These are phyloP conservation scores for Cetradonia linearis DNA, from an alignment of 495 filamentous ascomycete species.

Conservation along the genomic window DNA sequence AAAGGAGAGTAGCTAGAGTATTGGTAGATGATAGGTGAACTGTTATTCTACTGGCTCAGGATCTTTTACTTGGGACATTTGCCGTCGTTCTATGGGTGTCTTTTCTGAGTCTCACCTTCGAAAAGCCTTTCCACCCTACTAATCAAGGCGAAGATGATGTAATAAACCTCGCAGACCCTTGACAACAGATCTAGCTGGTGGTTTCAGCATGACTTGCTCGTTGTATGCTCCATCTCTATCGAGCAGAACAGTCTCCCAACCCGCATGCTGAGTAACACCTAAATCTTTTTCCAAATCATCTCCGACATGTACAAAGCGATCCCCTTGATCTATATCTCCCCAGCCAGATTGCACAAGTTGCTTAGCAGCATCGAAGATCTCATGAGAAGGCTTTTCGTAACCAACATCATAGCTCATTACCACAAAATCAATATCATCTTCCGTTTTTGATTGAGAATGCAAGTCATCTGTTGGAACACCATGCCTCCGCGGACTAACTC, in stretches of 20 bases:
- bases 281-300: conserved; percentile 58
- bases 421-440: conserved; percentile 52
- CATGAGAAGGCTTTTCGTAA: conserved; percentile 50
- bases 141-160: neutral
- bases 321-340: conserved; percentile 27
- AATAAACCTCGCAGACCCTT: neutral
- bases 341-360: conserved; percentile 15
- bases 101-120: too few relatives aligned
- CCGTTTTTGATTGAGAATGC: neutral
- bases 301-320: conserved; percentile 48
- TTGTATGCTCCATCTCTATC: conserved; percentile 27
- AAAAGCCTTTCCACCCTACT: neutral
- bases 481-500: conserved; percentile 33
- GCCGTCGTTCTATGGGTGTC: too few relatives aligned
- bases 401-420: conserved; percentile 68
- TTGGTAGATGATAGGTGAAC: too few relatives aligned
- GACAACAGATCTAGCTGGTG: neutral
- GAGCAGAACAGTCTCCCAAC: conserved; percentile 52
- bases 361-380: conserved; percentile 55
- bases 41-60: too few relatives aligned
- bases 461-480: neutral
- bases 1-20: too few relatives aligned
- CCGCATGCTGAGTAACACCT: conserved; percentile 46
- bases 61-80: too few relatives aligned
- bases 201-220: neutral